These are phyloP conservation scores for Aquilaria agallochum DNA, from an alignment of 441 rosid species.

Conservation along the genomic window DNA sequence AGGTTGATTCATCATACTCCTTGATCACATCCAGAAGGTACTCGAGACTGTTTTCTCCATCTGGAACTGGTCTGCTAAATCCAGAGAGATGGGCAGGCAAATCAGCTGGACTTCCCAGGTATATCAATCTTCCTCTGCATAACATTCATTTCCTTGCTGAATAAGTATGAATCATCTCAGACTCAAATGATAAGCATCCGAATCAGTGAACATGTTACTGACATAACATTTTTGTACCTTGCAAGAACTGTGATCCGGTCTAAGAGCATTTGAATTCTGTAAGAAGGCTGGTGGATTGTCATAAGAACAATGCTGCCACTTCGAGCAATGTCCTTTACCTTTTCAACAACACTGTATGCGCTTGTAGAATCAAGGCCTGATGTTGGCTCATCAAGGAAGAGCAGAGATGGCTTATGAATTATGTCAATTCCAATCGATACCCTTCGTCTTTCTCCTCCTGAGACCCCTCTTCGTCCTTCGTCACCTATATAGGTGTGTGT, in stretches of 20 bases:
- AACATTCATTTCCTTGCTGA: not conserved
- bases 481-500: conserved; percentile 67
- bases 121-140: conserved; percentile 58
- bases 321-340: conserved; percentile 66
- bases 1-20: conserved; percentile 60
- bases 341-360: conserved; percentile 76
- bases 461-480: conserved; percentile 79
- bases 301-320: conserved; percentile 76
- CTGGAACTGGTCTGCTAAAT: conserved; percentile 67
- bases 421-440: conserved; percentile 82
- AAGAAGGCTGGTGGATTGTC: conserved; percentile 91
- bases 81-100: conserved; percentile 53
- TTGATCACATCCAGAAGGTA: conserved; percentile 72
- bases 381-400: conserved; percentile 89
- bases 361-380: conserved; percentile 85
- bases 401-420: conserved; percentile 68
- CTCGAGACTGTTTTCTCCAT: conserved; percentile 69
- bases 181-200: not conserved
- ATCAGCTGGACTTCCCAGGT: conserved; percentile 49
- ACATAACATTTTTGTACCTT: conserved; percentile 27
- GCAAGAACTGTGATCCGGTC: conserved; percentile 70
- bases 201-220: too few species aligned
- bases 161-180: too few species aligned
- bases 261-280: conserved; percentile 61
- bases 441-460: conserved; percentile 78